Evolutionary conservation across 2,329 filamentous ascomycete genomes (phyloP).

Genomic region (Botrytis pseudocinerea): DNA sequence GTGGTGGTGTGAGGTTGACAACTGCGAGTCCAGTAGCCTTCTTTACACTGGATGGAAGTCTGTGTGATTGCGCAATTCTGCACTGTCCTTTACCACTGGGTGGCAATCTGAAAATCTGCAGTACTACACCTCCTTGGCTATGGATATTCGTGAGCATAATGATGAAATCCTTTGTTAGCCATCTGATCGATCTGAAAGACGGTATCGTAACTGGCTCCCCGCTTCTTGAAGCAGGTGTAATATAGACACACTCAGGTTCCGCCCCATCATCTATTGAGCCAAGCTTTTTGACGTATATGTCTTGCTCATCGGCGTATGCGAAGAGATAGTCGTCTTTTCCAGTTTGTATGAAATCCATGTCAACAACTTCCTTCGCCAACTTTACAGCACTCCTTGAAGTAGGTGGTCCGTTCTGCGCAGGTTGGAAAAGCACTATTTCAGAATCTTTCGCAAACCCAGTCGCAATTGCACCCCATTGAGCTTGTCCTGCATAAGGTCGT

Average conservation of each 20-base stretch:
- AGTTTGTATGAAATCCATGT: conserved; percentile 68
- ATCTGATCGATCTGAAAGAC: conserved; percentile 59
- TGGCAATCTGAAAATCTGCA: conserved; percentile 54
- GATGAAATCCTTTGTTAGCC: conserved; percentile 58
- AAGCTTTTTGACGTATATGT: conserved; percentile 60
- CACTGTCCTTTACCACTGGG: conserved; percentile 43
- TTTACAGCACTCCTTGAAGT: conserved; percentile 53
- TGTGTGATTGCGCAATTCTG: conserved; percentile 53
- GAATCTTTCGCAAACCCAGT: conserved; percentile 74
- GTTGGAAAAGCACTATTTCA: conserved; percentile 79
- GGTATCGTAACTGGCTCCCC: conserved; percentile 49
- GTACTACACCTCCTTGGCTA: conserved; percentile 55
- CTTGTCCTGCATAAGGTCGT: conserved; percentile 50
- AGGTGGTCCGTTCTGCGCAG: conserved; percentile 52
- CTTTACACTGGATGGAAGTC: conserved; percentile 66
- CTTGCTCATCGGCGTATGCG: conserved; percentile 75
- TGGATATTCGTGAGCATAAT: conserved; percentile 60
- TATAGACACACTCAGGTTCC: conserved; percentile 57
- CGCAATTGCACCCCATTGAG: conserved; percentile 73
- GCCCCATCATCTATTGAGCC: conserved; percentile 44
- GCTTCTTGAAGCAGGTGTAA: conserved; percentile 49
- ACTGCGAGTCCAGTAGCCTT: conserved; percentile 79
- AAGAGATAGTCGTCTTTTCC: conserved; percentile 66
- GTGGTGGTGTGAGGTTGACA: conserved; percentile 61
- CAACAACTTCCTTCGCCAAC: conserved; percentile 60